Conservation (phyloP, 805 yeast genomes). For the Ascoidea asiatica region DNA sequence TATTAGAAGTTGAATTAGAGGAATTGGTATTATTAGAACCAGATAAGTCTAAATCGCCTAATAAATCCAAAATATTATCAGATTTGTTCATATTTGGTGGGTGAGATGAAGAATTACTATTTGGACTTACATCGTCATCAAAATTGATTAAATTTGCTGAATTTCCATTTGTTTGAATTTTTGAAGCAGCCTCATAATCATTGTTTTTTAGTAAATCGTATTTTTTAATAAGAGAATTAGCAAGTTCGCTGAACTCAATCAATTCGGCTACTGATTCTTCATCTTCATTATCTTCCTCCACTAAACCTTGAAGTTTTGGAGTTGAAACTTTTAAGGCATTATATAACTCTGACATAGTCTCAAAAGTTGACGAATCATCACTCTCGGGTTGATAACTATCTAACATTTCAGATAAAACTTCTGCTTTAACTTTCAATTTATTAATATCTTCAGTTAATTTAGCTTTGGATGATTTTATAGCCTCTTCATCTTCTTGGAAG, state of each 20-base stretch:
- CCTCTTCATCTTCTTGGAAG: slow-evolving; percentile 65
- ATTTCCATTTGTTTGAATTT: slow-evolving; percentile 26
- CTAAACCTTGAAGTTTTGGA: slow-evolving; percentile 75
- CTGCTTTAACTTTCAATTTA: slow-evolving; percentile 74
- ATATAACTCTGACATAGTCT: slow-evolving; percentile 69
- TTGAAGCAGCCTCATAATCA: slow-evolving; percentile 38
- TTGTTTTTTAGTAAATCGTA: slow-evolving; percentile 56
- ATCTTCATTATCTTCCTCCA: slow-evolving; percentile 65
- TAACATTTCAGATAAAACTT: slow-evolving; percentile 73
- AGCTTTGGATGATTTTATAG: slow-evolving; percentile 56
- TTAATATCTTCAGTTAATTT: slow-evolving; percentile 76
- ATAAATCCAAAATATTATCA: slow-evolving; percentile 38
- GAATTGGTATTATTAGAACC: slow-evolving; percentile 16
- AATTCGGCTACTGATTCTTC: slow-evolving; percentile 54
- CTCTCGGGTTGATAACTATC: slow-evolving; percentile 13
- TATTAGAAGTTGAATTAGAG: too few species aligned
- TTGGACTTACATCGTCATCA: slow-evolving; percentile 35
- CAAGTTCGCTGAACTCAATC: slow-evolving; percentile 58
- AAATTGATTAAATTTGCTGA: slow-evolving; percentile 59
- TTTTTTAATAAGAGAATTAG: slow-evolving; percentile 55
- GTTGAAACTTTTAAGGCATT: slow-evolving; percentile 69
- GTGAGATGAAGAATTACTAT: slow-evolving; percentile 8
- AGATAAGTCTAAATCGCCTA: slow-evolving; percentile 44
- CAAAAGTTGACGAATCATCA: slow-evolving; percentile 34
- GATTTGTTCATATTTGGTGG: slow-evolving; percentile 12